phyloP scores from a whole-genome alignment of 176 grass and related monocot genomes.

The Bonia amplexicaulis region DNA sequence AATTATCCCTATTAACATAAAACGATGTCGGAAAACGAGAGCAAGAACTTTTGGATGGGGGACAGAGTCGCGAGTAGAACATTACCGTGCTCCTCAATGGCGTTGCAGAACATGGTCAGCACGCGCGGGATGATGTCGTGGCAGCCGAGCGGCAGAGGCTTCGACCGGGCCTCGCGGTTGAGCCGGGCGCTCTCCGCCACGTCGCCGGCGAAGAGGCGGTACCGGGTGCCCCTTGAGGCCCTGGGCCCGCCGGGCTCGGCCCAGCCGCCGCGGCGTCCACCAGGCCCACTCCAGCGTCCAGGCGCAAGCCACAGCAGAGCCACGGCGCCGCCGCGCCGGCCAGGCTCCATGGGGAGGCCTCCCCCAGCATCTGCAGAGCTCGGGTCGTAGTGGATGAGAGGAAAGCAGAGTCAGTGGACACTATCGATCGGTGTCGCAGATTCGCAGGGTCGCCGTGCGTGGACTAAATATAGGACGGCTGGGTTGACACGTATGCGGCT shows the following conservation, averaged over 20 bases:
- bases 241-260: slow-evolving; percentile 26
- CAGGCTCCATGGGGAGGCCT: slow-evolving; percentile 23
- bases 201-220: slow-evolving; percentile 45
- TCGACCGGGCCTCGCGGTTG: slow-evolving; percentile 30
- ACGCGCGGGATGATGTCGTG: slow-evolving; percentile 41
- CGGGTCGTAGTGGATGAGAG: background rate
- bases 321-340: slow-evolving; percentile 4
- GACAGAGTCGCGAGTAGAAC: background rate
- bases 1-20: background rate
- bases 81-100: slow-evolving; percentile 30
- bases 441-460: background rate
- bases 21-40: background rate
- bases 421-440: too few relatives aligned
- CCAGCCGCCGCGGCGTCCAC: slow-evolving; percentile 53
- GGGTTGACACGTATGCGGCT: background rate
- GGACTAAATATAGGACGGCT: background rate
- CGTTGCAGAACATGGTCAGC: background rate
- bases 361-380: background rate
- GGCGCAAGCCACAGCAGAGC: slow-evolving; percentile 28
- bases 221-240: slow-evolving; percentile 41
- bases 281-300: slow-evolving; percentile 40
- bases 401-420: background rate
- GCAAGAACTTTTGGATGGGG: background rate
- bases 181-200: slow-evolving; percentile 4
- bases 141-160: slow-evolving; percentile 36